Conservation (phyloP, 169 alveolate genomes). For the Plasmodium berghei region DNA sequence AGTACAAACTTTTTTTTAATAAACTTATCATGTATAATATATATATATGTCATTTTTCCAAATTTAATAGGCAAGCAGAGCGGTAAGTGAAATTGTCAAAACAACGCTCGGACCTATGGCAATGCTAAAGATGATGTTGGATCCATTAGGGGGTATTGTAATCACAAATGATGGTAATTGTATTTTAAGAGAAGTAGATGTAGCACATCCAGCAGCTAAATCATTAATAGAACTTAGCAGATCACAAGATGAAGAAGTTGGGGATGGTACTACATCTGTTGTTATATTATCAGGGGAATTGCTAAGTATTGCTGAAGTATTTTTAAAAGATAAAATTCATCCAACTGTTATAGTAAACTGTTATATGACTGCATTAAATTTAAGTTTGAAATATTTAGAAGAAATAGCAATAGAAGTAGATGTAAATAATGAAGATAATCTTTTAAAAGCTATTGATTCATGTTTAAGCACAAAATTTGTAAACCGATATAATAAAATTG, state of each 20-base stretch:
- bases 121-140: conserved; percentile 99
- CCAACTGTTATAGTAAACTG: conserved; percentile 97
- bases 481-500: conserved; percentile 95
- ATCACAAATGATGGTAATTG: conserved; percentile 98
- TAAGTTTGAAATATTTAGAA: conserved; percentile 89
- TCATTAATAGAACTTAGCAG: conserved; percentile 97
- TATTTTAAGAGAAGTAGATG: conserved; percentile 98
- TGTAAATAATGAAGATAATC: conserved; percentile 88
- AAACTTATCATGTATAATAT: background rate
- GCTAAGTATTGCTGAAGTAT: conserved; percentile 95
- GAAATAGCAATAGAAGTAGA: conserved; percentile 92
- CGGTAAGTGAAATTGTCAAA: conserved; percentile 97
- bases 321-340: conserved; percentile 94
- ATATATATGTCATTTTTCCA: background rate
- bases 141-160: conserved; percentile 99
- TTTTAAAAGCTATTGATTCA: conserved; percentile 88
- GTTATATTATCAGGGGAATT: conserved; percentile 98
- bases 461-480: conserved; percentile 95
- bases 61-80: conserved; percentile 93
- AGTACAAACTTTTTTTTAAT: too few relatives aligned
- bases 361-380: conserved; percentile 95
- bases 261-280: conserved; percentile 99
- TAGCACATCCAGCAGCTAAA: conserved; percentile 99
- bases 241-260: conserved; percentile 99
- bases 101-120: conserved; percentile 99